A percentile compares a stretch with the other conserved stretches of the same genome.
Evolutionary conservation across 371 early-diverging fungal genomes (phyloP).

Genomic region (Sporodiniella umbellata): DNA sequence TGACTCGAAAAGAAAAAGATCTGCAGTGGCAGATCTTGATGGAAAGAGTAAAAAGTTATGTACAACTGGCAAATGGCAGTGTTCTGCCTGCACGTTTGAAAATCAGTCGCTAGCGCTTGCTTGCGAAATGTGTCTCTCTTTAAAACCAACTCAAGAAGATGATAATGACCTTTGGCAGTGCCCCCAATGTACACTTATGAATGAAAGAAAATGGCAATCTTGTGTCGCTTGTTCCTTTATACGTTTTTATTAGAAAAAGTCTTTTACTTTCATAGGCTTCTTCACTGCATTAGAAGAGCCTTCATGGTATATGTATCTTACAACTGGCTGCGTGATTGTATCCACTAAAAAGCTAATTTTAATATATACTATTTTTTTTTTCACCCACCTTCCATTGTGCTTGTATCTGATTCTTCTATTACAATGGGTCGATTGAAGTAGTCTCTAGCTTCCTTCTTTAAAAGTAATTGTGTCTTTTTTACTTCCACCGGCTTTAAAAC

Average conservation of each 20-base stretch:
- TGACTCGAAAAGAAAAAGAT: background rate
- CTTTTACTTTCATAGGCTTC: slow-evolving; percentile 61
- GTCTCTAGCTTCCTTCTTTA: slow-evolving; percentile 37
- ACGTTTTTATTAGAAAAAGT: slow-evolving; percentile 43
- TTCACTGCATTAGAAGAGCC: slow-evolving; percentile 92
- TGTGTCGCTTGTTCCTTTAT: slow-evolving; percentile 16
- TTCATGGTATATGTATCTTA: slow-evolving; percentile 33
- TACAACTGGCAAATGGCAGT: slow-evolving; percentile 19
- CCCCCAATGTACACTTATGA: slow-evolving; percentile 28
- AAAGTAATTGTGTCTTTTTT: no score
- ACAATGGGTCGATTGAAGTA: slow-evolving; percentile 66
- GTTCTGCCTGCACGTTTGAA: slow-evolving; percentile 32
- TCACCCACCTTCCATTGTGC: slow-evolving; percentile 11
- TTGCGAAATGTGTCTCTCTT: slow-evolving; percentile 27
- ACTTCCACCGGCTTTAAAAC: no score
- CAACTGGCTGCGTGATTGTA: slow-evolving; percentile 3
- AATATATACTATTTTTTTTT: background rate
- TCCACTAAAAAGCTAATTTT: slow-evolving; percentile 2
- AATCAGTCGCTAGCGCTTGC: slow-evolving; percentile 22
- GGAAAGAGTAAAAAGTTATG: background rate
- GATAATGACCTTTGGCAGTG: slow-evolving; percentile 17
- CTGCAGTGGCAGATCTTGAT: background rate
- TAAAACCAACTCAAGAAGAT: slow-evolving; percentile 7
- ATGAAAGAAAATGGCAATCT: slow-evolving; percentile 6
- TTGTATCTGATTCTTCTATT: background rate